Conservation (phyloP, 2,329 filamentous ascomycete species). For the Karstenula rhodostoma region DNA sequence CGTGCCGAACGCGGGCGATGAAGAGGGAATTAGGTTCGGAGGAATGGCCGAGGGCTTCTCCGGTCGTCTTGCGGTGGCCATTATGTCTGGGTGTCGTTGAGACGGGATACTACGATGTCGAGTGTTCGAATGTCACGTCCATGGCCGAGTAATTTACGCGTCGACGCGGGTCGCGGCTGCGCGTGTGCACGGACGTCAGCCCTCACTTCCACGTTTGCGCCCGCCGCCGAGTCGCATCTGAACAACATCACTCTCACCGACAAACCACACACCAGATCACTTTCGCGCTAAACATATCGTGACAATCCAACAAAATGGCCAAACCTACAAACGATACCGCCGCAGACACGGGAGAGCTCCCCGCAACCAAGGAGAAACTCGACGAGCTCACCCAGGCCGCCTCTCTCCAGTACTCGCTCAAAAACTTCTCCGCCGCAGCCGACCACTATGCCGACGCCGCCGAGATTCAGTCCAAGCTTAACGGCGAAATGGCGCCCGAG, state of each 20-base stretch:
- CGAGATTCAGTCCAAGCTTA: conserved; percentile 87
- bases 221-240: neutral
- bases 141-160: conserved; percentile 30
- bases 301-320: conserved; percentile 30
- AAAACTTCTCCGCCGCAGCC: conserved; percentile 84
- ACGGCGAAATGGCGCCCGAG: conserved; percentile 87
- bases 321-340: conserved; percentile 30
- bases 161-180: conserved; percentile 30
- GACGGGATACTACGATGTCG: conserved; percentile 8
- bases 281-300: neutral
- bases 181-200: conserved; percentile 22
- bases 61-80: conserved; percentile 41
- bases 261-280: neutral
- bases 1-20: conserved; percentile 89
- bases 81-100: conserved; percentile 15
- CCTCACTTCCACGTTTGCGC: conserved; percentile 18
- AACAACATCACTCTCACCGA: conserved; percentile 2
- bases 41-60: conserved; percentile 41
- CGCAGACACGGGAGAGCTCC: conserved; percentile 33
- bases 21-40: conserved; percentile 76
- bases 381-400: conserved; percentile 82
- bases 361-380: conserved; percentile 67
- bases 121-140: neutral
- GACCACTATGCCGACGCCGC: conserved; percentile 89
- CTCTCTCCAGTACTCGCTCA: conserved; percentile 84